Percentiles rank a stretch among this genome's conserved stretches.
Evolutionary conservation across 2,329 filamentous ascomycete species (phyloP).

Genomic region (Trichophyton simii): DNA sequence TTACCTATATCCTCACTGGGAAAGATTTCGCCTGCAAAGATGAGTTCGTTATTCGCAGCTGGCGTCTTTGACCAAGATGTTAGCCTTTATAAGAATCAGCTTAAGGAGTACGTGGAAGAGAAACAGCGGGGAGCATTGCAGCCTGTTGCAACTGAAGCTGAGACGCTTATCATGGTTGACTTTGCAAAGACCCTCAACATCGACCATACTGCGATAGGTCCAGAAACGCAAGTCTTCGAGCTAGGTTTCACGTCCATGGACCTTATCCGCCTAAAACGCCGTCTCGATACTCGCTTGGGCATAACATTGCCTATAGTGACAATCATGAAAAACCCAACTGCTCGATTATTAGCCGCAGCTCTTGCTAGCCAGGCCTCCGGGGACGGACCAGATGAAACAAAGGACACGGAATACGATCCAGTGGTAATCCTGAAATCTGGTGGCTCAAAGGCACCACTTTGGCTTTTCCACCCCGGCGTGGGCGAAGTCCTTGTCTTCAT

Average conservation of each 20-base stretch:
- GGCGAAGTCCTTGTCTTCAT: slow-evolving; percentile 32
- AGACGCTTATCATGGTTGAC: not conserved
- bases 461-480: slow-evolving; percentile 28
- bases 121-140: not conserved
- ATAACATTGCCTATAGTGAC: not conserved
- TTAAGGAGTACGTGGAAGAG: not conserved
- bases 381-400: not conserved
- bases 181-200: slow-evolving; percentile 6
- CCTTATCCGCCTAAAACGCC: slow-evolving; percentile 1
- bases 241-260: slow-evolving; percentile 19
- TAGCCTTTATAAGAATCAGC: not conserved
- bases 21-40: slow-evolving; percentile 32
- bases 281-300: not conserved
- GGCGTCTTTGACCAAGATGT: slow-evolving; percentile 17
- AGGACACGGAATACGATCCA: slow-evolving; percentile 22
- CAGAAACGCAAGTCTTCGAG: slow-evolving; percentile 18
- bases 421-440: slow-evolving; percentile 20
- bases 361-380: slow-evolving; percentile 15
- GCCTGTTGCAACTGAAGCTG: not conserved
- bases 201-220: slow-evolving; percentile 9
- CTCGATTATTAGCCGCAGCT: not conserved
- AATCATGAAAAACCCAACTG: not conserved
- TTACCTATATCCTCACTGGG: slow-evolving; percentile 30
- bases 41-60: slow-evolving; percentile 18
- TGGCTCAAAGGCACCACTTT: slow-evolving; percentile 21